phyloP scores from a whole-genome alignment of 169 alveolate species.

The Plasmodium ovale region DNA sequence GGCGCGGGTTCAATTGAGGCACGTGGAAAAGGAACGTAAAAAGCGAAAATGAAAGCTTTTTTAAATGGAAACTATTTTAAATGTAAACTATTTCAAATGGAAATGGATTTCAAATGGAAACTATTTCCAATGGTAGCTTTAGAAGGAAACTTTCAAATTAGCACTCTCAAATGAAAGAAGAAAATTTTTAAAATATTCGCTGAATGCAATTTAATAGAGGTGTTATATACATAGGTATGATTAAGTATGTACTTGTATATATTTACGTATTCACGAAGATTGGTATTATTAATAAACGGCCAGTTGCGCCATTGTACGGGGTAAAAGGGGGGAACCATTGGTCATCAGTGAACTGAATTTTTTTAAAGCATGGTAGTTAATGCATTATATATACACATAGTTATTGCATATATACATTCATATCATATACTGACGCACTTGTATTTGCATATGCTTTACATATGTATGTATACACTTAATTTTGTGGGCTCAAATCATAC shows the following conservation, averaged over 20 bases:
- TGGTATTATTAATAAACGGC: not conserved
- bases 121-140: too few relatives aligned
- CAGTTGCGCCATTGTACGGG: not conserved
- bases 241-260: not conserved
- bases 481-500: not conserved
- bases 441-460: not conserved
- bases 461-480: not conserved
- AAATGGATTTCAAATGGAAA: too few relatives aligned
- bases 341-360: not conserved
- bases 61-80: too few relatives aligned
- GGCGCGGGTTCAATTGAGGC: too few relatives aligned
- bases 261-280: not conserved
- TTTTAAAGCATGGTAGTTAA: not conserved
- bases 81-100: too few relatives aligned
- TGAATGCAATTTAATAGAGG: too few relatives aligned
- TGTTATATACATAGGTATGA: too few relatives aligned
- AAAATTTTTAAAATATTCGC: slow-evolving; percentile 3
- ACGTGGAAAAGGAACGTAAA: too few relatives aligned
- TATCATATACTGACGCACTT: not conserved
- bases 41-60: too few relatives aligned
- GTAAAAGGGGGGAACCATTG: not conserved
- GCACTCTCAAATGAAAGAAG: too few relatives aligned
- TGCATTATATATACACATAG: not conserved
- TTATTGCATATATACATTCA: not conserved
- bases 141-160: too few relatives aligned